These are phyloP conservation scores for Cunninghamia lanceolata DNA, from an alignment of 75 land plant species.

Conservation along the genomic window DNA sequence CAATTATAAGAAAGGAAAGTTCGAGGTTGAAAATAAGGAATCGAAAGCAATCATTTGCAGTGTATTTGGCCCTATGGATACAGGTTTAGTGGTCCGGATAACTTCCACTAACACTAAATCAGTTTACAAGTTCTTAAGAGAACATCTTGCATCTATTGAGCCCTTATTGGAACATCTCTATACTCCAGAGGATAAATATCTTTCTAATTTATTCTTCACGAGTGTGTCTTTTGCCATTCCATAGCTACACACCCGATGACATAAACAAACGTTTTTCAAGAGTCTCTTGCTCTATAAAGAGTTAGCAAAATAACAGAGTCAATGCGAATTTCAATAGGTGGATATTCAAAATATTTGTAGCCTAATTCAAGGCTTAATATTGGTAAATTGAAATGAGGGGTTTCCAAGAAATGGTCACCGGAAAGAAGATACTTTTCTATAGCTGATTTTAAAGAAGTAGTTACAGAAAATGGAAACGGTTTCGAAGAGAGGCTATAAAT, in stretches of 20 bases:
- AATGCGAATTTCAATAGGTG: no score
- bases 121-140: constrained; percentile 67
- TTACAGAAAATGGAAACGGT: no score
- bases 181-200: constrained; percentile 34
- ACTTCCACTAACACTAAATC: constrained; percentile 65
- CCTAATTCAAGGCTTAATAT: no score
- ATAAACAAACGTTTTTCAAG: no score
- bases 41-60: constrained; percentile 48
- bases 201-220: background rate
- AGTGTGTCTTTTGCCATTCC: background rate
- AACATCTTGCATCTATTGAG: constrained; percentile 53
- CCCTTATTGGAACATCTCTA: constrained; percentile 65
- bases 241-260: background rate
- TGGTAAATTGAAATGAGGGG: no score
- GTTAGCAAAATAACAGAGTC: no score
- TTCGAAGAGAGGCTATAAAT: no score
- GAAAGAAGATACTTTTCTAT: no score
- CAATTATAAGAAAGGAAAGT: background rate
- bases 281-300: no score
- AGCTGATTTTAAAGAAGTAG: no score
- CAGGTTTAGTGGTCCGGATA: constrained; percentile 74
- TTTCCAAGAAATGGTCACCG: no score
- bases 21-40: background rate
- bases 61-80: constrained; percentile 71
- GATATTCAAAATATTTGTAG: no score